Percentiles rank a stretch among this genome's conserved stretches.
Evolutionary conservation across 176 grass and related monocot genomes (phyloP).

Genomic region (Lolium rigidum): DNA sequence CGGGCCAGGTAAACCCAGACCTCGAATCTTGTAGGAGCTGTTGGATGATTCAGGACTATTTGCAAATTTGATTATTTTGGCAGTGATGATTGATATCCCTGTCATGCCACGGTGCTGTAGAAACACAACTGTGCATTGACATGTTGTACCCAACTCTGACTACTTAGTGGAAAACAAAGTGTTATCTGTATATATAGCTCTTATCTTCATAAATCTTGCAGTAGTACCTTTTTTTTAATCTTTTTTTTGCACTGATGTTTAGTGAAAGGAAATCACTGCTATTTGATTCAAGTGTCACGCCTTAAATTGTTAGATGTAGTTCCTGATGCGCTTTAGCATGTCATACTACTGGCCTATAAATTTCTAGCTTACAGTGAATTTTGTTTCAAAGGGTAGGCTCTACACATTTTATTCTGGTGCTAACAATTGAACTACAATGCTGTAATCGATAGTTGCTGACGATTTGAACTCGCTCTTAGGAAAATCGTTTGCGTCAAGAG

Average conservation of each 20-base stretch:
- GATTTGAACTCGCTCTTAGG: constrained; percentile 49
- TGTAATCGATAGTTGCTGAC: neutral
- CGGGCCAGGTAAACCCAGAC: constrained; percentile 70
- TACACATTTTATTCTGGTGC: neutral
- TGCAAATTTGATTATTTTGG: neutral
- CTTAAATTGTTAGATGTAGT: neutral
- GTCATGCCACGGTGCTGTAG: neutral
- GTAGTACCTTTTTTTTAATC: too few species aligned
- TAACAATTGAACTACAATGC: neutral
- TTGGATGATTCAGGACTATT: neutral
- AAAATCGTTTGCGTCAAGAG: constrained; percentile 72
- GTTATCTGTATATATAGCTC: neutral
- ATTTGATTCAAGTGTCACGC: neutral
- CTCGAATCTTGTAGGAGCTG: neutral
- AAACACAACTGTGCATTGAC: neutral
- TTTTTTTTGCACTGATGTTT: neutral
- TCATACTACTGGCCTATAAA: constrained; percentile 17
- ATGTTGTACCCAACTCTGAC: neutral
- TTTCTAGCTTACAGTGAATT: neutral
- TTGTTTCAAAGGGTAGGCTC: neutral
- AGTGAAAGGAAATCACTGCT: neutral
- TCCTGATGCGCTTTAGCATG: neutral
- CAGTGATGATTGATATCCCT: neutral
- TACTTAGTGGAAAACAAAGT: neutral
- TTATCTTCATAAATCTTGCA: neutral